These are phyloP conservation scores for Termitomyces sp. DNA, from an alignment of 768 basidiomycete genomes.

Conservation along the genomic window DNA sequence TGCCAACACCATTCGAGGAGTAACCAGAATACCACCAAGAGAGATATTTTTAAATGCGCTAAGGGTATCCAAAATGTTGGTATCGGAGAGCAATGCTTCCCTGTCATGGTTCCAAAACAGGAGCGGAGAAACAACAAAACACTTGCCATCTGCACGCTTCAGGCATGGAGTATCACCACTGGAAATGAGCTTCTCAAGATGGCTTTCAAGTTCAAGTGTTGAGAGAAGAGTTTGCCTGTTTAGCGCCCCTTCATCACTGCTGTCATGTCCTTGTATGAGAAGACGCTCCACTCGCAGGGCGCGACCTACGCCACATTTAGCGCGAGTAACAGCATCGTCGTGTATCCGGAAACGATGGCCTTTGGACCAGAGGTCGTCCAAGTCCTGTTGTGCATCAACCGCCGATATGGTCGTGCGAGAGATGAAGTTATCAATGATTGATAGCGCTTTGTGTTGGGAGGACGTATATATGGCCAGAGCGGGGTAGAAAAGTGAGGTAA, in stretches of 20 bases:
- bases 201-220: slow-evolving; percentile 59
- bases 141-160: slow-evolving; percentile 42
- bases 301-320: slow-evolving; percentile 62
- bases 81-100: slow-evolving; percentile 43
- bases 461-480: slow-evolving; percentile 81
- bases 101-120: slow-evolving; percentile 71
- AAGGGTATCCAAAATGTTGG: slow-evolving; percentile 55
- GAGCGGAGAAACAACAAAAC: slow-evolving; percentile 69
- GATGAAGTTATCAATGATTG: slow-evolving; percentile 59
- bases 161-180: slow-evolving; percentile 46
- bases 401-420: slow-evolving; percentile 47
- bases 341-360: slow-evolving; percentile 57
- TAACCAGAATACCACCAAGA: slow-evolving; percentile 58
- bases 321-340: slow-evolving; percentile 66
- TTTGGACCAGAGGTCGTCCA: slow-evolving; percentile 68
- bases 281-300: slow-evolving; percentile 76
- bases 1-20: slow-evolving; percentile 72
- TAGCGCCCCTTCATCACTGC: slow-evolving; percentile 46
- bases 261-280: slow-evolving; percentile 52
- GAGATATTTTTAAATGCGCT: slow-evolving; percentile 46
- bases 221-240: slow-evolving; percentile 57
- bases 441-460: slow-evolving; percentile 58
- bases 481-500: slow-evolving; percentile 87
- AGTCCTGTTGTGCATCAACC: slow-evolving; percentile 51
- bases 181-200: slow-evolving; percentile 38